phyloP scores from a whole-genome alignment of 805 yeast species.

The Starmerella sp. region DNA sequence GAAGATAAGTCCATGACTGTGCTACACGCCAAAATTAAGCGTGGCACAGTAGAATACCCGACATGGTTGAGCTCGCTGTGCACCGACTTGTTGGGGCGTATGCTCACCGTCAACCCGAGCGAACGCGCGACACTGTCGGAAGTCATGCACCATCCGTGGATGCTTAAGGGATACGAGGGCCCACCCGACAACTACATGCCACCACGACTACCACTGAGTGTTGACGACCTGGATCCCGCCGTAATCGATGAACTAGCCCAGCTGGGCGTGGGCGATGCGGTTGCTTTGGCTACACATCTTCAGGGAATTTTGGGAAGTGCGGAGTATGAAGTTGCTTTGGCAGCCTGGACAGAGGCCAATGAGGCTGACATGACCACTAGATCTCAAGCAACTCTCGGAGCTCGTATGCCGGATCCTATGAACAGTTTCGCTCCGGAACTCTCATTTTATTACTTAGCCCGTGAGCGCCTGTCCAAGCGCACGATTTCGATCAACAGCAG shows the following conservation, averaged over 20 bases:
- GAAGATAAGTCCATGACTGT: constrained; percentile 90
- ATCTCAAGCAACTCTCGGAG: neutral
- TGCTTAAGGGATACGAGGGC: constrained; percentile 74
- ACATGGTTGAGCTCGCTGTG: constrained; percentile 68
- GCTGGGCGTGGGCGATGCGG: constrained; percentile 64
- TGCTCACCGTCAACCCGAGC: constrained; percentile 83
- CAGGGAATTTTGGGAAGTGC: constrained; percentile 48
- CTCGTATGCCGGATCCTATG: constrained; percentile 46
- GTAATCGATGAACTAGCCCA: constrained; percentile 66
- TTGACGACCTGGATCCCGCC: constrained; percentile 49
- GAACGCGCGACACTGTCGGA: constrained; percentile 71
- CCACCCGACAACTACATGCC: constrained; percentile 66
- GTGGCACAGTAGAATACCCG: constrained; percentile 88
- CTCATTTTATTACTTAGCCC: constrained; percentile 75
- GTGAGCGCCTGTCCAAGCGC: constrained; percentile 60
- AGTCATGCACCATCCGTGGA: constrained; percentile 87
- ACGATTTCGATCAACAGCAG: neutral
- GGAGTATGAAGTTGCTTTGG: constrained; percentile 51
- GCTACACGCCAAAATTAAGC: constrained; percentile 84
- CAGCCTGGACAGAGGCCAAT: constrained; percentile 42
- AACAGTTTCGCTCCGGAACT: constrained; percentile 78
- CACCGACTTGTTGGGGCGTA: constrained; percentile 63
- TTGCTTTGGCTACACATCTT: constrained; percentile 42
- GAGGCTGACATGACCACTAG: constrained; percentile 5
- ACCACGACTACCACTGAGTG: constrained; percentile 56